Evolutionary conservation across 352 stramenopile species (phyloP).

Genomic region (Pythium aphanidermatum): DNA sequence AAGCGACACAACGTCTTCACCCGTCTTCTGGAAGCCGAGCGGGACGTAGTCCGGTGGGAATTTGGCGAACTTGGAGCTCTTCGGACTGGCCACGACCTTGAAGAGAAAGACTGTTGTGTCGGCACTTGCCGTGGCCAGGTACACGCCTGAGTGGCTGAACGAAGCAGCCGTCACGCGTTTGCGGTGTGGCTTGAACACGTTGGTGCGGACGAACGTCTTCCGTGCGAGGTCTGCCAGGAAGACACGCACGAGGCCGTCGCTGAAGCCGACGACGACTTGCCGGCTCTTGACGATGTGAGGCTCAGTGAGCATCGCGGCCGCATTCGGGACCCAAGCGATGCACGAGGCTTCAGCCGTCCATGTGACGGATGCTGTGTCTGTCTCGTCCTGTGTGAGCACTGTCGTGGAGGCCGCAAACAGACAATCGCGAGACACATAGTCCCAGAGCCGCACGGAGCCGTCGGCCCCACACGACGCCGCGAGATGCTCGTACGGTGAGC

Average conservation of each 20-base stretch:
- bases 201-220: slow-evolving; percentile 48
- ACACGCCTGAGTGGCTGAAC: slow-evolving; percentile 63
- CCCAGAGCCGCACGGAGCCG: slow-evolving; percentile 80
- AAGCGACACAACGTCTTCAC: slow-evolving; percentile 29
- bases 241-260: slow-evolving; percentile 81
- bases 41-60: slow-evolving; percentile 61
- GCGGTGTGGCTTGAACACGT: slow-evolving; percentile 89
- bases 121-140: slow-evolving; percentile 67
- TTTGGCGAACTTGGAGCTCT: slow-evolving; percentile 44
- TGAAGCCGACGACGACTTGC: slow-evolving; percentile 87
- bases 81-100: slow-evolving; percentile 36
- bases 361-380: slow-evolving; percentile 15
- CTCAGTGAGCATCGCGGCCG: slow-evolving; percentile 29
- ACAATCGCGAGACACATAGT: slow-evolving; percentile 65
- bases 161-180: slow-evolving; percentile 53
- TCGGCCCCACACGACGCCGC: slow-evolving; percentile 82
- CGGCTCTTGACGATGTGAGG: slow-evolving; percentile 39
- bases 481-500: slow-evolving; percentile 84
- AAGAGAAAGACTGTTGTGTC: slow-evolving; percentile 90
- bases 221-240: slow-evolving; percentile 48
- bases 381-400: slow-evolving; percentile 10
- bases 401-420: slow-evolving; percentile 25
- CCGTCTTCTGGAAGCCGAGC: slow-evolving; percentile 62
- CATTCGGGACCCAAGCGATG: slow-evolving; percentile 71
- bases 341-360: slow-evolving; percentile 40